A percentile compares a stretch with the other conserved stretches of the same genome.
Conservation (phyloP, 1,284 basidiomycete genomes). For the Trichosporon asahii region DNA sequence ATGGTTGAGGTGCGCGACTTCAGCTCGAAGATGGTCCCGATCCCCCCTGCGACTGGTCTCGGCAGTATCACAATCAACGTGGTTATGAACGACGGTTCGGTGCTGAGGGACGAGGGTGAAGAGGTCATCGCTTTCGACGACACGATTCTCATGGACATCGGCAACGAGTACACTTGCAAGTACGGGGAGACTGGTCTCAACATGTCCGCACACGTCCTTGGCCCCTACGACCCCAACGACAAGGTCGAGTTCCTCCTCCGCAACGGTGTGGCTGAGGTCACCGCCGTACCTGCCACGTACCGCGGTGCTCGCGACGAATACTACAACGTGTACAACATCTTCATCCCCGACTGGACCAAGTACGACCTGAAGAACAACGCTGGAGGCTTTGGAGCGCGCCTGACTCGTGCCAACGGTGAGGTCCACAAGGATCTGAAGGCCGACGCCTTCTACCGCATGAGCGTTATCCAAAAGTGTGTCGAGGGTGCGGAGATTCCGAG, state of each 20-base stretch:
- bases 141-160: constrained; percentile 16
- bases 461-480: constrained; percentile 2
- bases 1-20: constrained; percentile 13
- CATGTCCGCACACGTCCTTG: constrained; percentile 14
- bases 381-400: constrained; percentile 8
- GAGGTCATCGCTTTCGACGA: constrained; percentile 15
- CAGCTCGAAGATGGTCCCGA: neutral
- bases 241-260: constrained; percentile 17
- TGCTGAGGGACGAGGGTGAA: constrained; percentile 8
- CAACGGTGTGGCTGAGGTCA: neutral
- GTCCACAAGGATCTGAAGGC: neutral
- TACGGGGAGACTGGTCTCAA: constrained; percentile 14
- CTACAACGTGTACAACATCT: constrained; percentile 12
- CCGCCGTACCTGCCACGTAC: constrained; percentile 13
- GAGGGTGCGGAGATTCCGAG: constrained; percentile 17
- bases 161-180: constrained; percentile 16
- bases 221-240: constrained; percentile 12
- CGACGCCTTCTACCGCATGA: constrained; percentile 14
- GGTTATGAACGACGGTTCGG: constrained; percentile 10
- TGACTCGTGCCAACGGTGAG: constrained; percentile 12
- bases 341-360: constrained; percentile 3
- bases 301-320: constrained; percentile 10
- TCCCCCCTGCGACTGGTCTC: constrained; percentile 5
- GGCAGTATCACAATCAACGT: constrained; percentile 4
- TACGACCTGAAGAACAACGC: constrained; percentile 2